Evolutionary conservation across 768 basidiomycete species (phyloP).

Genomic region (Tylopilus vinaceipallidus): DNA sequence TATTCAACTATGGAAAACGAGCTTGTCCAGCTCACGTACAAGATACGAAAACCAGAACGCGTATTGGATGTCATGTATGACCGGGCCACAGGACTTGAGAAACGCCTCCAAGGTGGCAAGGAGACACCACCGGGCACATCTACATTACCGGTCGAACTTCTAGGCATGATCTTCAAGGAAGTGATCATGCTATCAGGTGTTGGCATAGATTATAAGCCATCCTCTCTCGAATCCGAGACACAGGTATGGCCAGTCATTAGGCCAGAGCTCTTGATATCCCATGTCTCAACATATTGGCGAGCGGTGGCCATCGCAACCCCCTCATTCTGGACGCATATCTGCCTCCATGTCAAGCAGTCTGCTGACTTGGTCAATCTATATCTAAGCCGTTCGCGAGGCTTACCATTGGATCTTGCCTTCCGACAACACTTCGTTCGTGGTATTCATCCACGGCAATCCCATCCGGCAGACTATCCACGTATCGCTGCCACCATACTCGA

Average conservation of each 20-base stretch:
- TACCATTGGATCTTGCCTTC: constrained; percentile 23
- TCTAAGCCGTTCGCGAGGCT: constrained; percentile 25
- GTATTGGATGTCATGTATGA: constrained; percentile 19
- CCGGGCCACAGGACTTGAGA: constrained; percentile 14
- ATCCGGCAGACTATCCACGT: constrained; percentile 21
- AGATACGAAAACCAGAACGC: constrained; percentile 18
- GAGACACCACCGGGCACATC: constrained; percentile 11
- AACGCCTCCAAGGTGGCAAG: constrained; percentile 1
- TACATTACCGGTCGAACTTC: constrained; percentile 25
- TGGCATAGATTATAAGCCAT: constrained; percentile 1
- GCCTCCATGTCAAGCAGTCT: constrained; percentile 27
- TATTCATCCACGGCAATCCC: constrained; percentile 17
- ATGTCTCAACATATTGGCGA: constrained; percentile 44
- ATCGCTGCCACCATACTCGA: constrained; percentile 25
- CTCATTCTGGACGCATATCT: constrained; percentile 38
- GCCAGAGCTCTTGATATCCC: constrained; percentile 37
- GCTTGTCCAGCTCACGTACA: constrained; percentile 18
- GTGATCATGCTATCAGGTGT: constrained; percentile 7
- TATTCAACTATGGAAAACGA: constrained; percentile 12
- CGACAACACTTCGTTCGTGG: constrained; percentile 22
- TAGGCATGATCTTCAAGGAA: constrained; percentile 27
- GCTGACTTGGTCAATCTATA: constrained; percentile 26
- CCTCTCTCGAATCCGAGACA: constrained; percentile 1
- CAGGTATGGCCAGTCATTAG: constrained; percentile 11
- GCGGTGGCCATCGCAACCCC: constrained; percentile 37